Evolutionary conservation across 805 yeast species (phyloP).

Genomic region (Metschnikowia koreensis): DNA sequence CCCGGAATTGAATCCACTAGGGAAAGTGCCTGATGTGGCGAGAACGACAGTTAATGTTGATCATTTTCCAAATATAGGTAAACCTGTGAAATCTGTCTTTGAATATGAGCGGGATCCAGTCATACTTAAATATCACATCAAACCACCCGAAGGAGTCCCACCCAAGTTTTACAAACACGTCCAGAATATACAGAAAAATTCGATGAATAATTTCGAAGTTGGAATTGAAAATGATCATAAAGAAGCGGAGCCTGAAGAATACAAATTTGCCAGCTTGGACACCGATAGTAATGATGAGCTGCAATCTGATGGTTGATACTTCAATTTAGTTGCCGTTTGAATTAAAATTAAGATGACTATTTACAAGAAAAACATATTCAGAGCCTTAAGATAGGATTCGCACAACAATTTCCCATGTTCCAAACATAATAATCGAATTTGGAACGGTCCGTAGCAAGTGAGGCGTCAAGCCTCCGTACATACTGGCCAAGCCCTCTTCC

Average conservation of each 20-base stretch:
- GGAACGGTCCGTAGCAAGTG: constrained; percentile 97
- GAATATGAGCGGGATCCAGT: constrained; percentile 29
- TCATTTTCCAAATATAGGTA: constrained; percentile 28
- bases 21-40: constrained; percentile 44
- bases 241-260: neutral
- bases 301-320: constrained; percentile 7
- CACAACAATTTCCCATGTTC: constrained; percentile 87
- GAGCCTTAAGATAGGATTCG: constrained; percentile 26
- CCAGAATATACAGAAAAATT: constrained; percentile 24
- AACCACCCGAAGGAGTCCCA: constrained; percentile 41
- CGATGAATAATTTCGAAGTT: neutral
- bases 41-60: constrained; percentile 13
- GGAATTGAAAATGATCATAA: neutral
- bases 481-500: constrained; percentile 88
- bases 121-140: constrained; percentile 26
- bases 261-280: constrained; percentile 4
- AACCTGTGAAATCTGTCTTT: constrained; percentile 26
- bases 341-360: constrained; percentile 3
- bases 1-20: constrained; percentile 64
- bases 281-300: constrained; percentile 13
- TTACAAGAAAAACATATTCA: constrained; percentile 6
- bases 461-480: constrained; percentile 98
- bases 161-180: constrained; percentile 48
- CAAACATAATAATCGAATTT: constrained; percentile 96
- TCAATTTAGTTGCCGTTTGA: neutral